phyloP scores from a whole-genome alignment of 2,329 filamentous ascomycete species.

The Aureobasidium namibiae region DNA sequence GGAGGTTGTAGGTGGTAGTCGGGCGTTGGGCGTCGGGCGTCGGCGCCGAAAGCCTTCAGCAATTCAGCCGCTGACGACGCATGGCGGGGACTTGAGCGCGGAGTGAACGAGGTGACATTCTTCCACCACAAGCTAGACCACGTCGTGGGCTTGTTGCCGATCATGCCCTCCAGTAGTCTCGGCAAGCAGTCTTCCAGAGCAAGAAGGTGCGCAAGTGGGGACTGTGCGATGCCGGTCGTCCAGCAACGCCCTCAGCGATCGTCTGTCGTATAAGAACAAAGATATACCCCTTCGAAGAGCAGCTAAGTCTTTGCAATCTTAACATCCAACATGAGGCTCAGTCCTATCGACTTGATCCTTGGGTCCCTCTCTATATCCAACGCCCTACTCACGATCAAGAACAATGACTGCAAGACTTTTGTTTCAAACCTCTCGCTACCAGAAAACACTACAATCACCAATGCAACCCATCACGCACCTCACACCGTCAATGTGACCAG shows the following conservation, averaged over 20 bases:
- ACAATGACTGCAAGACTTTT: constrained; percentile 10
- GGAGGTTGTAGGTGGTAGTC: not conserved
- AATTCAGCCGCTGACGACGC: not conserved
- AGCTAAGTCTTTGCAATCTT: not conserved
- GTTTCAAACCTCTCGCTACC: constrained; percentile 4
- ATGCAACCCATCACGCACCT: constrained; percentile 17
- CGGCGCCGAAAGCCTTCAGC: constrained; percentile 2
- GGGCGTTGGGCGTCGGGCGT: not conserved
- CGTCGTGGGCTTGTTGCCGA: not conserved
- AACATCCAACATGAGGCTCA: not conserved
- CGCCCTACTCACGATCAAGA: not conserved
- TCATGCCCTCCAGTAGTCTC: not conserved
- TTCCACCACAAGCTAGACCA: not conserved
- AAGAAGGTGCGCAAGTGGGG: not conserved
- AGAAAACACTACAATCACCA: constrained; percentile 15
- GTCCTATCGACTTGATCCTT: not conserved
- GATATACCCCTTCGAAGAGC: not conserved
- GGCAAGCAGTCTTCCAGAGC: not conserved
- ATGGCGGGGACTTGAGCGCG: not conserved
- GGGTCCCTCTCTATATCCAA: not conserved
- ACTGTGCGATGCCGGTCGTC: not conserved
- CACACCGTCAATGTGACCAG: constrained; percentile 16
- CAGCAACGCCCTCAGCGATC: not conserved
- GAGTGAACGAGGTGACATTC: not conserved
- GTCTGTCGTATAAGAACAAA: not conserved